These are phyloP conservation scores for Diaporthe nobilis DNA, from an alignment of 2,329 filamentous ascomycete genomes.

Conservation along the genomic window DNA sequence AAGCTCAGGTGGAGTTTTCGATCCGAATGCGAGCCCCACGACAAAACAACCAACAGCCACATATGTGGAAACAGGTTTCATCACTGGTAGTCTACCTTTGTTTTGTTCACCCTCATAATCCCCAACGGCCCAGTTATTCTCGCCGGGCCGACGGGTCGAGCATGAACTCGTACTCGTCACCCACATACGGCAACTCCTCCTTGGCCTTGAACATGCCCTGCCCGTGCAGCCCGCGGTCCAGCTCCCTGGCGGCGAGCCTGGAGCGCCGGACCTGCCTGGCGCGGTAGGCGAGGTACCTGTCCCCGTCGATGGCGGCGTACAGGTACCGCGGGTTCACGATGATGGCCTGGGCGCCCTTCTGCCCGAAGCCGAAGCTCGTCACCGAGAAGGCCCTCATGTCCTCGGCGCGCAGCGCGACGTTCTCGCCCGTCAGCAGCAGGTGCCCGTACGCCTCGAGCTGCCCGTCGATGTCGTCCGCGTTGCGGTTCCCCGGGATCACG, in stretches of 20 bases:
- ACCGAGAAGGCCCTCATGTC: slow-evolving; percentile 54
- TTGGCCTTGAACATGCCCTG: slow-evolving; percentile 8
- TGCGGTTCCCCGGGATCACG: slow-evolving; percentile 53
- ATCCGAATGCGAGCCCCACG: neutral
- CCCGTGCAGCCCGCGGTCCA: neutral
- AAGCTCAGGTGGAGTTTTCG: neutral
- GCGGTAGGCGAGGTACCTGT: slow-evolving; percentile 37
- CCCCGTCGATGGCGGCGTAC: slow-evolving; percentile 48
- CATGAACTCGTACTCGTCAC: slow-evolving; percentile 17
- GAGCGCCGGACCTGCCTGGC: neutral
- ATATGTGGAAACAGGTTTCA: neutral
- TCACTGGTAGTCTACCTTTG: neutral
- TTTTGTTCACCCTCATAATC: neutral
- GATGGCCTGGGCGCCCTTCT: slow-evolving; percentile 57
- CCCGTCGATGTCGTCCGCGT: slow-evolving; percentile 49
- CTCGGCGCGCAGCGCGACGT: slow-evolving; percentile 43
- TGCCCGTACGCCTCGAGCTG: slow-evolving; percentile 41
- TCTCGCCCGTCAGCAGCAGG: slow-evolving; percentile 43
- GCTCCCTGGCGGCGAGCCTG: slow-evolving; percentile 1
- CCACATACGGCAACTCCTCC: slow-evolving; percentile 4
- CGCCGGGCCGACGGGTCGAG: neutral
- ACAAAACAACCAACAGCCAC: too few relatives aligned
- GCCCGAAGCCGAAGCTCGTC: slow-evolving; percentile 61
- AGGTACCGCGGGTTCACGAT: slow-evolving; percentile 54
- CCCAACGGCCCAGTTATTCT: neutral